Percentiles rank a stretch among this genome's conserved stretches.
Evolutionary conservation across 805 yeast species (phyloP).

Genomic region (Groenewaldozyma salmanticensis): DNA sequence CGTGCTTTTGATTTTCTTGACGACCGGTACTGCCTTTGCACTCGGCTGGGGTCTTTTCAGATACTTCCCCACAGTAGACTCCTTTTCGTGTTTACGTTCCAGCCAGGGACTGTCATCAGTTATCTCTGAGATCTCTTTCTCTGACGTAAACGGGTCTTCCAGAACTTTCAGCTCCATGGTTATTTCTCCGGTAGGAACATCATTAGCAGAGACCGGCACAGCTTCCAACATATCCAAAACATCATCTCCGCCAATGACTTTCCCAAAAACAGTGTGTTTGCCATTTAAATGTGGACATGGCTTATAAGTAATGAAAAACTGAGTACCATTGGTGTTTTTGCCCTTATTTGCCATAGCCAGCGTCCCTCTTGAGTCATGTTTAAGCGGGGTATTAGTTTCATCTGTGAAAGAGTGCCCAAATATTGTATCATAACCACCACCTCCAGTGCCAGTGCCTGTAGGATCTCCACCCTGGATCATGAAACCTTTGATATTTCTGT

Average conservation of each 20-base stretch:
- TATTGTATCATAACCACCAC: slow-evolving; percentile 38
- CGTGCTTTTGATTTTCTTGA: slow-evolving; percentile 12
- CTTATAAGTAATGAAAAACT: slow-evolving; percentile 72
- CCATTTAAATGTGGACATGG: slow-evolving; percentile 67
- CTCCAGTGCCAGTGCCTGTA: slow-evolving; percentile 27
- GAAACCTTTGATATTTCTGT: slow-evolving; percentile 25
- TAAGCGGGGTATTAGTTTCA: slow-evolving; percentile 35
- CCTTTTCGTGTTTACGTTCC: slow-evolving; percentile 5
- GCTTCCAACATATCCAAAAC: slow-evolving; percentile 52
- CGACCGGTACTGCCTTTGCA: slow-evolving; percentile 5
- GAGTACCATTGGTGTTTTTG: slow-evolving; percentile 84
- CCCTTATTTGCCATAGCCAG: slow-evolving; percentile 93
- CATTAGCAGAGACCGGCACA: slow-evolving; percentile 41
- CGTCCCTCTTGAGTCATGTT: slow-evolving; percentile 70
- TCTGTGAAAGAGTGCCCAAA: slow-evolving; percentile 26
- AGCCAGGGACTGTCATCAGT: slow-evolving; percentile 20
- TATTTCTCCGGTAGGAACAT: slow-evolving; percentile 38
- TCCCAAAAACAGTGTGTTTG: slow-evolving; percentile 71
- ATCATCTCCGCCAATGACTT: slow-evolving; percentile 34
- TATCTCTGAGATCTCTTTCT: slow-evolving; percentile 1
- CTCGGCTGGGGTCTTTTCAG: slow-evolving; percentile 4
- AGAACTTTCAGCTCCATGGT: slow-evolving; percentile 25
- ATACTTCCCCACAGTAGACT: slow-evolving; percentile 16
- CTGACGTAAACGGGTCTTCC: slow-evolving; percentile 16
- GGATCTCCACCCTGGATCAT: slow-evolving; percentile 31